A percentile compares a stretch with the other conserved stretches of the same genome.
phyloP scores from a whole-genome alignment of 2,329 filamentous ascomycete species.

The Rhynchosporium agropyri region DNA sequence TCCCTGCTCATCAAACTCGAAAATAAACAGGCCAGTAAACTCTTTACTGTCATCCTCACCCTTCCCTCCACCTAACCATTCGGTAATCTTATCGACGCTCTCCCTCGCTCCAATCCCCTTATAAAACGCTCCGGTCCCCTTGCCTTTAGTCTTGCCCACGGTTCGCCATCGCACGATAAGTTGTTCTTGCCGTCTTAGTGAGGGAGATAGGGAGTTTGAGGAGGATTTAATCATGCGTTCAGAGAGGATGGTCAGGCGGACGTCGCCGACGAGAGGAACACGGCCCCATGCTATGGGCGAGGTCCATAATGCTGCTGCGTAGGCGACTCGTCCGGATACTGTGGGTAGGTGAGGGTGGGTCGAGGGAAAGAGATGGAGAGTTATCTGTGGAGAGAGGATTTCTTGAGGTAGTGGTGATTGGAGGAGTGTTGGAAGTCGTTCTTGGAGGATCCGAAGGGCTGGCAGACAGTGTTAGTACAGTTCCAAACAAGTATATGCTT shows the following conservation, averaged over 20 bases:
- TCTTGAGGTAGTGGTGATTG: slow-evolving; percentile 71
- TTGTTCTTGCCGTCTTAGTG: slow-evolving; percentile 63
- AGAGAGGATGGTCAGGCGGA: slow-evolving; percentile 82
- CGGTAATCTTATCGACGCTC: slow-evolving; percentile 56
- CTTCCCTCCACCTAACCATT: slow-evolving; percentile 49
- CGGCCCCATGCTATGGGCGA: slow-evolving; percentile 95
- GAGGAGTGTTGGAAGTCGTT: slow-evolving; percentile 67
- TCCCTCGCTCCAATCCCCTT: slow-evolving; percentile 48
- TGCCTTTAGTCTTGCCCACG: slow-evolving; percentile 51
- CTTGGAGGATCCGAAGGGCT: slow-evolving; percentile 68
- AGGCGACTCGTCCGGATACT: slow-evolving; percentile 88
- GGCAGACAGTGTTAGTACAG: slow-evolving; percentile 28
- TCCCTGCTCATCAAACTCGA: slow-evolving; percentile 90
- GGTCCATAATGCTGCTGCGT: slow-evolving; percentile 93
- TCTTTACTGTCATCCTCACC: slow-evolving; percentile 67
- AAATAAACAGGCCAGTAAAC: slow-evolving; percentile 91
- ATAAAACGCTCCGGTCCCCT: slow-evolving; percentile 48
- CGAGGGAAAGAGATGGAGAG: slow-evolving; percentile 69
- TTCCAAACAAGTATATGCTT: neutral
- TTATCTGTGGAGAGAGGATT: slow-evolving; percentile 74
- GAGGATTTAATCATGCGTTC: slow-evolving; percentile 70
- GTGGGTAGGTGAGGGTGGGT: slow-evolving; percentile 87
- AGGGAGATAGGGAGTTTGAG: slow-evolving; percentile 42
- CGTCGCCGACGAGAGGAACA: slow-evolving; percentile 87
- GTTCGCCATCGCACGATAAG: slow-evolving; percentile 91